Percentiles rank a stretch among this genome's conserved stretches.
These are phyloP conservation scores for Fagopyrum esculentum DNA, from an alignment of 148 eudicot genomes.

Conservation along the genomic window DNA sequence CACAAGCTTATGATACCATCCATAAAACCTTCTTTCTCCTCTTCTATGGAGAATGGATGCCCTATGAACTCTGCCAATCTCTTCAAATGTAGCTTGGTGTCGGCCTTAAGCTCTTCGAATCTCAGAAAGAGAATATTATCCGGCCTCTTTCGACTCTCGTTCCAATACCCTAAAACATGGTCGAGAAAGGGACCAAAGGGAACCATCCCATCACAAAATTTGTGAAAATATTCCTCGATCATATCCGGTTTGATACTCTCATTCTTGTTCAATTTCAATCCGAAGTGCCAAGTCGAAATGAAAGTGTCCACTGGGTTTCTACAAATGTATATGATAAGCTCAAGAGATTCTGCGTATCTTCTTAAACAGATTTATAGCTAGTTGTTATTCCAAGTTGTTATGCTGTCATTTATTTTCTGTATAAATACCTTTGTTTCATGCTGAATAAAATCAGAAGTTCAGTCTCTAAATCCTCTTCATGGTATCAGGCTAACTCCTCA, in stretches of 20 bases:
- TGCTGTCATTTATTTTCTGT: too few species aligned
- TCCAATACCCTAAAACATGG: constrained; percentile 30
- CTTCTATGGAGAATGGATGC: constrained; percentile 21
- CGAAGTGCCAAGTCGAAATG: constrained; percentile 16
- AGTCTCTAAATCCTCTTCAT: too few species aligned
- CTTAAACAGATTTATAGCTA: too few species aligned
- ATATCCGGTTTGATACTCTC: not conserved
- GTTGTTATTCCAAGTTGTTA: too few species aligned
- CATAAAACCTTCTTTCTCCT: constrained; percentile 23
- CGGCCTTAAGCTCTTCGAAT: constrained; percentile 33
- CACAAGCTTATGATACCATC: constrained; percentile 27
- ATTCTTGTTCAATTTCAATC: constrained; percentile 1
- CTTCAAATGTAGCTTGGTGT: constrained; percentile 5
- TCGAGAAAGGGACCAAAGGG: constrained; percentile 32
- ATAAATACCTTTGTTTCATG: too few species aligned
- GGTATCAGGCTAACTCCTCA: too few species aligned
- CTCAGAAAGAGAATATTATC: constrained; percentile 22
- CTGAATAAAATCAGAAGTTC: too few species aligned
- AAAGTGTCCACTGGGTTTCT: constrained; percentile 19
- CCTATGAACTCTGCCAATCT: constrained; percentile 28
- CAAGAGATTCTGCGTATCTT: too few species aligned
- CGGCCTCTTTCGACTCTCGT: constrained; percentile 19
- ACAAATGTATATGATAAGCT: constrained; percentile 1
- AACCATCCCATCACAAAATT: constrained; percentile 24
- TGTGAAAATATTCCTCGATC: constrained; percentile 24